phyloP scores from a whole-genome alignment of 2,329 filamentous ascomycete species.

The Ustulina deusta region DNA sequence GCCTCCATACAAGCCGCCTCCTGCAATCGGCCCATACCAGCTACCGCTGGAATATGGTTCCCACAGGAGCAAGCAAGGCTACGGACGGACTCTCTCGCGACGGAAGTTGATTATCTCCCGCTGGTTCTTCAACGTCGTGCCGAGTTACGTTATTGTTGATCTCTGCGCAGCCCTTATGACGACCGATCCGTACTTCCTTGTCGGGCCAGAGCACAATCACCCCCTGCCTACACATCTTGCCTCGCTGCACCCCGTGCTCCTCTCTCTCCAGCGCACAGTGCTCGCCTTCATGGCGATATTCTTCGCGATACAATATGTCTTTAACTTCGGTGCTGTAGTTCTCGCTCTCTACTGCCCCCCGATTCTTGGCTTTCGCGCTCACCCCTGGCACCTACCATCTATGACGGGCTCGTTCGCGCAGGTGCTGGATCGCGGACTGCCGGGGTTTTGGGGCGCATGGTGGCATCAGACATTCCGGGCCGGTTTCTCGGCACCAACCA shows the following conservation, averaged over 20 bases:
- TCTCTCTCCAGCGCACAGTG: conserved; percentile 67
- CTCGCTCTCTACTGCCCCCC: conserved; percentile 63
- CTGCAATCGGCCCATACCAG: conserved; percentile 55
- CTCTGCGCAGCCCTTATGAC: conserved; percentile 75
- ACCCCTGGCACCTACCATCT: conserved; percentile 66
- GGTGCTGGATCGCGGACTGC: conserved; percentile 76
- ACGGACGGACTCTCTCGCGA: conserved; percentile 57
- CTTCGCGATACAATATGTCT: conserved; percentile 70
- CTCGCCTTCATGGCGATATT: conserved; percentile 69
- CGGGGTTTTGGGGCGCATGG: conserved; percentile 85
- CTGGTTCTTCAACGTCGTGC: conserved; percentile 60
- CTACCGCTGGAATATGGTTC: conserved; percentile 57
- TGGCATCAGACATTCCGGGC: conserved; percentile 91
- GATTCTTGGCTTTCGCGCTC: conserved; percentile 63
- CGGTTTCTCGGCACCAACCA: conserved; percentile 64
- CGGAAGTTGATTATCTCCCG: conserved; percentile 60
- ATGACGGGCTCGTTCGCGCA: conserved; percentile 66
- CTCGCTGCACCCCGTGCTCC: conserved; percentile 57
- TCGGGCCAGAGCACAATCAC: conserved; percentile 59
- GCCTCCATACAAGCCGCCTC: conserved; percentile 56
- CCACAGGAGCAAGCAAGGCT: conserved; percentile 59
- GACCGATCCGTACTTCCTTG: conserved; percentile 81
- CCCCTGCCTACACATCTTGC: conserved; percentile 59
- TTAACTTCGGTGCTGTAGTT: conserved; percentile 69
- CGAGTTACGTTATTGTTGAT: conserved; percentile 76